Percentiles rank a stretch among this genome's conserved stretches.
phyloP scores from a whole-genome alignment of 345 rosid species.

The Dipteronia sinensis region DNA sequence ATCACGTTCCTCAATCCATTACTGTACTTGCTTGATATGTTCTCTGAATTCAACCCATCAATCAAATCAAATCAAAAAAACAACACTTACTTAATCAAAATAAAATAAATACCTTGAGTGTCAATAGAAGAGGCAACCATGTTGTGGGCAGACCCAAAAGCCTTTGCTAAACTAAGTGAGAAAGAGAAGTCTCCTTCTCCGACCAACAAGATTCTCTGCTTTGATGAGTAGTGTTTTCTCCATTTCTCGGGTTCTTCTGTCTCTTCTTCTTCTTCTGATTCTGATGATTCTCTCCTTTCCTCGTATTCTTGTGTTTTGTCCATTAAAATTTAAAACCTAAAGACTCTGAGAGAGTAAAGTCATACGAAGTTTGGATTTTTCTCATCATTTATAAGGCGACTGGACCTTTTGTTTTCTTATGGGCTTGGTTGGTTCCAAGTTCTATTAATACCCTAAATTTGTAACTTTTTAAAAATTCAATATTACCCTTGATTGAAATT shows the following conservation, averaged over 20 bases:
- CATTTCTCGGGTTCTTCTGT: slow-evolving; percentile 37
- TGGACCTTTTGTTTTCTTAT: too few species aligned
- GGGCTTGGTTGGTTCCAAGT: too few species aligned
- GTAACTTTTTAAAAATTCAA: too few species aligned
- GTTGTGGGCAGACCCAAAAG: slow-evolving; percentile 61
- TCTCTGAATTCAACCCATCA: slow-evolving; percentile 8
- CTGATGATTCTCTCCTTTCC: too few species aligned
- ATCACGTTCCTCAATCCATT: slow-evolving; percentile 30
- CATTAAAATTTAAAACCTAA: too few species aligned
- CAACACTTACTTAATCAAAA: too few species aligned
- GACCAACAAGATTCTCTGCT: slow-evolving; percentile 48
- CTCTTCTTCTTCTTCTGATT: background rate
- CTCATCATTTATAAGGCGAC: too few species aligned
- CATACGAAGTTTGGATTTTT: too few species aligned
- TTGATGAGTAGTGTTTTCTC: slow-evolving; percentile 47
- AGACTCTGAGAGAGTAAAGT: too few species aligned
- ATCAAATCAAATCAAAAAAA: background rate
- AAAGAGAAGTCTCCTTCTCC: slow-evolving; percentile 76
- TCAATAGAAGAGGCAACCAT: slow-evolving; percentile 61
- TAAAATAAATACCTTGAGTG: slow-evolving; percentile 36
- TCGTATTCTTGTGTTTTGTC: too few species aligned
- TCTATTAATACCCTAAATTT: too few species aligned
- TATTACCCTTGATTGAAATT: too few species aligned
- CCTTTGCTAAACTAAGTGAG: slow-evolving; percentile 49
- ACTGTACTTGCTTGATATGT: slow-evolving; percentile 30